Conservation (phyloP, 805 yeast genomes). For the Tetrapisispora pingtungensis region DNA sequence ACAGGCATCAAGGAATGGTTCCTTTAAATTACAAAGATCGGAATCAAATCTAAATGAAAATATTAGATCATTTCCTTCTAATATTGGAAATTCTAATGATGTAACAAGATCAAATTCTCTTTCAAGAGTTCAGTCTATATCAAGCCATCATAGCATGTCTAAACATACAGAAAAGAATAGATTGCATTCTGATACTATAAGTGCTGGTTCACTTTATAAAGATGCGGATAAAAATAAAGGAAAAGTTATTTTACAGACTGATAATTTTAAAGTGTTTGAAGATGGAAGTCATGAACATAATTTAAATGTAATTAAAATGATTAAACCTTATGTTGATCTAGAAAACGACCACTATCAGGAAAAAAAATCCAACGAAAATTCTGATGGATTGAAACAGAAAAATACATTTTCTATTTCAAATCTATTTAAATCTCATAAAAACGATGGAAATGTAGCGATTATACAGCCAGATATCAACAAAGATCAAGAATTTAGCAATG, state of each 20-base stretch:
- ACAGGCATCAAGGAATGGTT: neutral
- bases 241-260: slow-evolving; percentile 16
- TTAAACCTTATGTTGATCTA: slow-evolving; percentile 4
- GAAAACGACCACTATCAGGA: neutral
- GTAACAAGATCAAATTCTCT: slow-evolving; percentile 5
- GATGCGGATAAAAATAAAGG: slow-evolving; percentile 4
- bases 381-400: slow-evolving; percentile 6
- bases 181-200: slow-evolving; percentile 19
- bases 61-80: neutral
- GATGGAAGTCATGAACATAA: slow-evolving; percentile 26
- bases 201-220: slow-evolving; percentile 8
- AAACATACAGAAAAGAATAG: slow-evolving; percentile 6
- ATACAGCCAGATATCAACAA: neutral
- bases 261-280: slow-evolving; percentile 20
- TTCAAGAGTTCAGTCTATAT: slow-evolving; percentile 6
- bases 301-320: slow-evolving; percentile 16
- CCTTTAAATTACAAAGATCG: too few relatives aligned
- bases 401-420: slow-evolving; percentile 16
- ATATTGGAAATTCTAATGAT: neutral
- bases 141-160: slow-evolving; percentile 3
- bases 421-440: slow-evolving; percentile 16
- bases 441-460: neutral
- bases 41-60: neutral
- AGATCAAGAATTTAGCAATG: neutral
- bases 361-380: neutral